Conservation (phyloP, 345 rosid genomes). For the Acer yangbiense region DNA sequence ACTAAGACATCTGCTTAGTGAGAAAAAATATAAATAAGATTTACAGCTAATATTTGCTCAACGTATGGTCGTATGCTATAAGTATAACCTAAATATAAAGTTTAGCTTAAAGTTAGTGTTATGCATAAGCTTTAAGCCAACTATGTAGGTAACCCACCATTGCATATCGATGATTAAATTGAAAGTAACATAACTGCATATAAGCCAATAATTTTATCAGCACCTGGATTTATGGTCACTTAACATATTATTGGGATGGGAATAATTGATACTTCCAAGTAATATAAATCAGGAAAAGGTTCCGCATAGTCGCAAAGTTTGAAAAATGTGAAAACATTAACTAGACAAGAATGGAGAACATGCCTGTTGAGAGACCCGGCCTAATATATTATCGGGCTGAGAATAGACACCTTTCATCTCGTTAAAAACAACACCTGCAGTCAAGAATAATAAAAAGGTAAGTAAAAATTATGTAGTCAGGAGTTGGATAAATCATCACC, state of each 20-base stretch:
- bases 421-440: slow-evolving; percentile 92
- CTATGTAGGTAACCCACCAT: background rate
- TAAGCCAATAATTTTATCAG: background rate
- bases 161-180: background rate
- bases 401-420: slow-evolving; percentile 99
- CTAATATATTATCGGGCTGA: slow-evolving; percentile 94
- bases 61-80: background rate
- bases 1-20: background rate
- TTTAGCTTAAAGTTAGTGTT: background rate
- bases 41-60: background rate
- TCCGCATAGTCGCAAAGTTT: background rate
- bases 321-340: background rate
- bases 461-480: background rate
- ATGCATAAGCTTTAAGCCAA: background rate
- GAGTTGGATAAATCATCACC: slow-evolving; percentile 15
- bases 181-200: background rate
- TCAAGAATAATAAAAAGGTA: slow-evolving; percentile 17
- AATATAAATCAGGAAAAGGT: background rate
- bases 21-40: background rate
- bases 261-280: background rate
- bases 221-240: background rate
- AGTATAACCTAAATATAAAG: background rate
- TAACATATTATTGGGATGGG: background rate
- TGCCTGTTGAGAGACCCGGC: slow-evolving; percentile 81
- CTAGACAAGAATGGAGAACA: slow-evolving; percentile 23